Percentiles rank a stretch among this genome's conserved stretches.
phyloP scores from a whole-genome alignment of 108 stramenopile species.

The Cylindrotheca fusiformis region DNA sequence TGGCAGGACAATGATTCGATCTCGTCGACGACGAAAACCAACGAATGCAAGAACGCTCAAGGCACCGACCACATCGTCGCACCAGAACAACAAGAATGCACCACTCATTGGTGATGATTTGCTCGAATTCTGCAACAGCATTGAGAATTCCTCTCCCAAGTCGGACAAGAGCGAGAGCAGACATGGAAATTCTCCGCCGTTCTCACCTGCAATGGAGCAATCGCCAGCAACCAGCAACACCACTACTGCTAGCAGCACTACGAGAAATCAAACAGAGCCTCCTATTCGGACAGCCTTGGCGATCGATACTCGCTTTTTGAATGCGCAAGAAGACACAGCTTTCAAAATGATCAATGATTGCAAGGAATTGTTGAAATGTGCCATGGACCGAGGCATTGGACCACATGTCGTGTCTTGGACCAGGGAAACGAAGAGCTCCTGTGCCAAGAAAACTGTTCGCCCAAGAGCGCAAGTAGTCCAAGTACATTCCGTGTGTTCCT shows the following conservation, averaged over 20 bases:
- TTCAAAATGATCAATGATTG: slow-evolving; percentile 4
- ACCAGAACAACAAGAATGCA: neutral
- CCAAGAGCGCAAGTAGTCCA: too few relatives aligned
- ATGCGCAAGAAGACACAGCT: slow-evolving; percentile 11
- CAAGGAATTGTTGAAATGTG: slow-evolving; percentile 1
- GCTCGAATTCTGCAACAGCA: neutral
- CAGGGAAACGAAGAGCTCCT: neutral
- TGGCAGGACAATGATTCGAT: too few relatives aligned
- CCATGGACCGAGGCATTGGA: slow-evolving; percentile 1
- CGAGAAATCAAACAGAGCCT: neutral
- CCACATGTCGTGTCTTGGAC: neutral
- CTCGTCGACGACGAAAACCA: too few relatives aligned
- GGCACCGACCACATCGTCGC: too few relatives aligned
- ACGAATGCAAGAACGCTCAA: too few relatives aligned
- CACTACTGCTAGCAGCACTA: neutral
- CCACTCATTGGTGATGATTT: neutral
- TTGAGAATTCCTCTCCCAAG: neutral
- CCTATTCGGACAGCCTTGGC: slow-evolving; percentile 24
- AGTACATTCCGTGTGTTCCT: neutral
- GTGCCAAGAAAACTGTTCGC: neutral
- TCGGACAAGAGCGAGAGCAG: neutral
- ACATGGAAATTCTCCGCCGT: neutral
- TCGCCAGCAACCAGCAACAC: neutral
- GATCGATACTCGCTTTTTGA: slow-evolving; percentile 28
- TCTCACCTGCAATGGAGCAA: too few relatives aligned